phyloP scores from a whole-genome alignment of 2,329 filamentous ascomycete genomes.

The Beauveria australis region DNA sequence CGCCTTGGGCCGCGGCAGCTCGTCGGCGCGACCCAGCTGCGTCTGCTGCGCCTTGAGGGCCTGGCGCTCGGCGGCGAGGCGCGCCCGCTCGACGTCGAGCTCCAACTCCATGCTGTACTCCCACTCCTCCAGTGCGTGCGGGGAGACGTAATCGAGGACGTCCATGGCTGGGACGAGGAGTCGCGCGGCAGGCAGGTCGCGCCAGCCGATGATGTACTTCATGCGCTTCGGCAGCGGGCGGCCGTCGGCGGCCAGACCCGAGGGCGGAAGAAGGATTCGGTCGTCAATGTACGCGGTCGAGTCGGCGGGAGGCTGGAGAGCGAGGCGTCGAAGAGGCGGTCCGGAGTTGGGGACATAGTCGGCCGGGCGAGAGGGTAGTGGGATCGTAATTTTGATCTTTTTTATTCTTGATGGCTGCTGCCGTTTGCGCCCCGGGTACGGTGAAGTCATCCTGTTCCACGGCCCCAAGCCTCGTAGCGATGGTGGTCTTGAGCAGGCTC shows the following conservation, averaged over 20 bases:
- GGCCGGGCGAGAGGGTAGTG: constrained; percentile 10
- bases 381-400: not conserved
- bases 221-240: constrained; percentile 34
- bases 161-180: constrained; percentile 37
- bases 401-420: not conserved
- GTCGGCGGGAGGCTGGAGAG: constrained; percentile 40
- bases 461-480: no score
- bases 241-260: constrained; percentile 24
- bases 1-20: not conserved
- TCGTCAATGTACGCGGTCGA: constrained; percentile 50
- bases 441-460: not conserved
- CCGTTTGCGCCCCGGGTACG: not conserved
- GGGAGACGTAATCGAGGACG: constrained; percentile 52
- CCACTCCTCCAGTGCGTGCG: constrained; percentile 47
- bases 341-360: constrained; percentile 39
- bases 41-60: not conserved
- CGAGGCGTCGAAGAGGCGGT: constrained; percentile 38
- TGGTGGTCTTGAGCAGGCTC: not conserved
- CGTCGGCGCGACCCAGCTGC: not conserved
- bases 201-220: constrained; percentile 48
- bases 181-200: constrained; percentile 41
- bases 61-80: constrained; percentile 19
- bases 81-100: constrained; percentile 30
- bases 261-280: constrained; percentile 38
- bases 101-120: constrained; percentile 39